These are phyloP conservation scores for Pezicula radicicola DNA, from an alignment of 2,329 filamentous ascomycete genomes.

Conservation along the genomic window DNA sequence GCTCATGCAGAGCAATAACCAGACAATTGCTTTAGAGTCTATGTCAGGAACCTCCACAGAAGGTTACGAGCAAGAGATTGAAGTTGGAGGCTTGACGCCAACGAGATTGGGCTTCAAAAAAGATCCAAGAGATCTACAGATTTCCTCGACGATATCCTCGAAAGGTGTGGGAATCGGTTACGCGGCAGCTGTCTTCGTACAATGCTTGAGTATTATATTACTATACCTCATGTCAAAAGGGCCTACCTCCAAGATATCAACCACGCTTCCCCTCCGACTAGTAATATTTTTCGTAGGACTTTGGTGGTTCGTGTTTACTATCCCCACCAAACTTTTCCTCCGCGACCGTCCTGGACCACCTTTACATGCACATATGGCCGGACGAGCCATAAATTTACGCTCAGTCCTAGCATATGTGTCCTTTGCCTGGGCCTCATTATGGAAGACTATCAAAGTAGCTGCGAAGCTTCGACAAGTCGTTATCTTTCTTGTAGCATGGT, in stretches of 20 bases:
- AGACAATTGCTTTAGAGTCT: conserved; percentile 12
- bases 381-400: conserved; percentile 28
- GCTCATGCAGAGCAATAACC: conserved; percentile 1
- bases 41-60: conserved; percentile 6
- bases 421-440: conserved; percentile 84
- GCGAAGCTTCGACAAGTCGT: conserved; percentile 68
- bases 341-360: conserved; percentile 84
- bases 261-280: conserved; percentile 78
- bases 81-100: neutral
- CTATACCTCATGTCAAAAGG: conserved; percentile 49
- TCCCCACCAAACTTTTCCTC: conserved; percentile 82
- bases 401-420: conserved; percentile 66
- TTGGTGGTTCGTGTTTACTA: conserved; percentile 89
- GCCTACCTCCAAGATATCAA: conserved; percentile 54
- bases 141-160: conserved; percentile 87
- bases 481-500: conserved; percentile 85
- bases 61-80: neutral
- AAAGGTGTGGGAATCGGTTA: conserved; percentile 94
- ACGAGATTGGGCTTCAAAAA: conserved; percentile 25
- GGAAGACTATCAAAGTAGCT: conserved; percentile 73
- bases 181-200: conserved; percentile 77
- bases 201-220: conserved; percentile 75
- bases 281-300: conserved; percentile 79
- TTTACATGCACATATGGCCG: conserved; percentile 34
- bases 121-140: conserved; percentile 64